Conservation (phyloP, 805 yeast genomes). For the Nakazawaea ambrosiae region DNA sequence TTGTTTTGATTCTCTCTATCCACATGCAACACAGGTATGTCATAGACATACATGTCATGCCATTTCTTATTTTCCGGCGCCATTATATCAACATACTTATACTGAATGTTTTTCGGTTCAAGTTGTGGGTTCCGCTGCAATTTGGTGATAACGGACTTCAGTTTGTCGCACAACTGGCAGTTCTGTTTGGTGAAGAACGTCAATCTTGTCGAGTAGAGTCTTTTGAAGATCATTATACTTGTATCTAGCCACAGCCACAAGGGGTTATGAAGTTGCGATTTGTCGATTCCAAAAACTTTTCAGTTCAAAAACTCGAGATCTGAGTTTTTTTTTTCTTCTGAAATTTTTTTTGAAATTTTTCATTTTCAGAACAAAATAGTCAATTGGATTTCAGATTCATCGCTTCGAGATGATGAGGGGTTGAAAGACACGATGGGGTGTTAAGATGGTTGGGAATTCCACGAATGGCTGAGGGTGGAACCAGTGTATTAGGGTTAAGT, state of each 20-base stretch:
- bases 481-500: too few species aligned
- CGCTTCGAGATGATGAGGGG: too few species aligned
- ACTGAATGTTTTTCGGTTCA: constrained; percentile 21
- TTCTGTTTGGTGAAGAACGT: constrained; percentile 65
- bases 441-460: too few species aligned
- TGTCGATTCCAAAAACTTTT: neutral
- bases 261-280: neutral
- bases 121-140: constrained; percentile 29
- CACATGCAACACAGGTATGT: constrained; percentile 72
- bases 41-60: constrained; percentile 68
- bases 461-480: too few species aligned
- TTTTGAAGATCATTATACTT: neutral
- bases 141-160: constrained; percentile 40
- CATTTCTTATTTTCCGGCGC: constrained; percentile 51
- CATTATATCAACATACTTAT: constrained; percentile 50
- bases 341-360: too few species aligned
- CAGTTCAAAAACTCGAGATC: neutral
- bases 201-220: constrained; percentile 20
- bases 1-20: constrained; percentile 39
- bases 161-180: constrained; percentile 64
- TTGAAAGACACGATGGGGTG: too few species aligned
- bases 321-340: neutral
- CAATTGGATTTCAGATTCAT: too few species aligned
- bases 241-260: neutral
- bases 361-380: too few species aligned